Evolutionary conservation across 1,139 yeast genomes (phyloP).

Genomic region (Yamadazyma atmosphaerica): DNA sequence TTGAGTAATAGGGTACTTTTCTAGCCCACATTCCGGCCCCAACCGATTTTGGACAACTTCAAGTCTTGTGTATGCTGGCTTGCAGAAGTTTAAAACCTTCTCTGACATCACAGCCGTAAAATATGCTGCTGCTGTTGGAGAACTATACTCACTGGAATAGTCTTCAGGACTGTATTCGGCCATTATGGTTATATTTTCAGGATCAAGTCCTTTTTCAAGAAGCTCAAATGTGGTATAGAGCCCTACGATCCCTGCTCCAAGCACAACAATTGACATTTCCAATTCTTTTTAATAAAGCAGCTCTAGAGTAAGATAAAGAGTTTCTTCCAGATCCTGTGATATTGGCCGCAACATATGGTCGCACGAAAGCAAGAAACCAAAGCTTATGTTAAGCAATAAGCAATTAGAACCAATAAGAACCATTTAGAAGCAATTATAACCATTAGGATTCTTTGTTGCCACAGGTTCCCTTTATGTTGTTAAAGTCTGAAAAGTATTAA

Average conservation of each 20-base stretch:
- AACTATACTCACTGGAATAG: slow-evolving; percentile 20
- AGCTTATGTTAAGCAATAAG: too few species aligned
- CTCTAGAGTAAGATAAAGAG: background rate
- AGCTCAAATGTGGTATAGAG: slow-evolving; percentile 25
- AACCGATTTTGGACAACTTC: slow-evolving; percentile 3
- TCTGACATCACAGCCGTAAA: slow-evolving; percentile 11
- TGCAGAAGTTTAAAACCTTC: slow-evolving; percentile 4
- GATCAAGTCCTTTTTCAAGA: slow-evolving; percentile 18
- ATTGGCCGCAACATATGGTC: background rate
- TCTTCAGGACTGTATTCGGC: slow-evolving; percentile 27
- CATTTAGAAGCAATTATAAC: too few species aligned
- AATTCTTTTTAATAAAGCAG: background rate
- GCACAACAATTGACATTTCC: slow-evolving; percentile 3
- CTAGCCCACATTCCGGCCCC: slow-evolving; percentile 7
- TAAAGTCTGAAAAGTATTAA: too few species aligned
- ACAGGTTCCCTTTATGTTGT: background rate
- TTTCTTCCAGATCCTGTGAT: background rate
- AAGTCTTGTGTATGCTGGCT: slow-evolving; percentile 7
- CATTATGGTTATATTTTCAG: slow-evolving; percentile 16
- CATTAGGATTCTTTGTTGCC: too few species aligned
- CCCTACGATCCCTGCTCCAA: slow-evolving; percentile 25
- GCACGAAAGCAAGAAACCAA: background rate
- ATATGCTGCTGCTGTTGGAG: slow-evolving; percentile 28
- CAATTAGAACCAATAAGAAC: too few species aligned
- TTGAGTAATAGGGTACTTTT: slow-evolving; percentile 3